Percentiles rank a stretch among this genome's conserved stretches.
Conservation (phyloP, 768 basidiomycete genomes). For the Phallus indusiatus region DNA sequence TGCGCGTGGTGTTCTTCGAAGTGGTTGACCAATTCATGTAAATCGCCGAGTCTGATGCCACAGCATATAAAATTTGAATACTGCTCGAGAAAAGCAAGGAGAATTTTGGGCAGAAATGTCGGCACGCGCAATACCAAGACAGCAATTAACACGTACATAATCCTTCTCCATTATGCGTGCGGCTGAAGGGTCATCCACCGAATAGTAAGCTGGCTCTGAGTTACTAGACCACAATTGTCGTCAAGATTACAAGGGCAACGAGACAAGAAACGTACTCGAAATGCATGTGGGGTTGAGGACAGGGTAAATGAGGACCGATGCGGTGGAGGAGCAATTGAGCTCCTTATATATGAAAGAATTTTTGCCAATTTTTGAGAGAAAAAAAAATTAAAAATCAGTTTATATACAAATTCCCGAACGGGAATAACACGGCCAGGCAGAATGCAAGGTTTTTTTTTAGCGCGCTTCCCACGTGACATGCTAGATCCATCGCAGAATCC, state of each 20-base stretch:
- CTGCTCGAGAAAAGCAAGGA: background rate
- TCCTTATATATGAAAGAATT: background rate
- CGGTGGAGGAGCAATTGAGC: background rate
- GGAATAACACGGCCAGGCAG: background rate
- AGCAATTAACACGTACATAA: conserved; percentile 2
- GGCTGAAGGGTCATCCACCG: background rate
- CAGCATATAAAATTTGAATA: conserved; percentile 10
- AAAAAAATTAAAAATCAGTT: background rate
- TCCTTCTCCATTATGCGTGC: conserved; percentile 1
- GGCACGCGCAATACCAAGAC: background rate
- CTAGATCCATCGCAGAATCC: background rate
- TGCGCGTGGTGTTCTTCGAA: conserved; percentile 24
- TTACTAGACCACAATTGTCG: background rate
- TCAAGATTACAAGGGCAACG: background rate
- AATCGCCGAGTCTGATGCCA: conserved; percentile 1
- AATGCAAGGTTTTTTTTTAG: background rate
- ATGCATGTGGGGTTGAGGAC: conserved; percentile 1
- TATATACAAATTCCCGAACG: background rate
- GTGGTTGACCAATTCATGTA: conserved; percentile 9
- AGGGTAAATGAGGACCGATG: background rate
- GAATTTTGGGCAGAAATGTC: too few species aligned
- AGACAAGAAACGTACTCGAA: conserved; percentile 1
- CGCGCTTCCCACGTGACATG: conserved; percentile 2
- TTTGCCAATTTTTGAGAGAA: background rate
- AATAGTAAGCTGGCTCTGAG: background rate